These are phyloP conservation scores for Isabelozyma gotoi DNA, from an alignment of 805 yeast genomes.

Conservation along the genomic window DNA sequence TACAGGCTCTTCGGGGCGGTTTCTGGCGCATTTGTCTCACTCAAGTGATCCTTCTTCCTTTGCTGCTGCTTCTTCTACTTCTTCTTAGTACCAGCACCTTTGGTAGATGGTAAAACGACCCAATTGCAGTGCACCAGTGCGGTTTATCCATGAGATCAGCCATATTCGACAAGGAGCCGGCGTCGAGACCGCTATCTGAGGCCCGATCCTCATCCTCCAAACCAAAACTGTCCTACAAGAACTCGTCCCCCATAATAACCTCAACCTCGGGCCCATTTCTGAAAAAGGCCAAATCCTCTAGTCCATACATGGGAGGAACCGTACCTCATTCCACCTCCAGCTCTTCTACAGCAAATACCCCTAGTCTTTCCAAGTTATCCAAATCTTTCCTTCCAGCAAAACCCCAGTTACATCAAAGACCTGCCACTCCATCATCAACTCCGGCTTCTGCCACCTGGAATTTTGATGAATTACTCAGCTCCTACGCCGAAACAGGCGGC, in stretches of 20 bases:
- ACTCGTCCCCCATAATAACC: neutral
- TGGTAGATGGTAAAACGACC: too few species aligned
- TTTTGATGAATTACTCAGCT: slow-evolving; percentile 35
- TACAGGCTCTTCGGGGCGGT: too few species aligned
- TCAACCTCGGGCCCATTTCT: neutral
- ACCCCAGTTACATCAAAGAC: neutral
- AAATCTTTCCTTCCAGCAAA: slow-evolving; percentile 1
- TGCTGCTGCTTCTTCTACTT: too few species aligned
- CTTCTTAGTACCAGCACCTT: too few species aligned
- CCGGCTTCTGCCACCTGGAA: slow-evolving; percentile 27
- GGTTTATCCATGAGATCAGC: slow-evolving; percentile 37
- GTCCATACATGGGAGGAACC: slow-evolving; percentile 14
- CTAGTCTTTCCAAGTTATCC: neutral
- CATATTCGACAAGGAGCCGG: slow-evolving; percentile 21
- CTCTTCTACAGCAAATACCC: neutral
- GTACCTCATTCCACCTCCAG: neutral
- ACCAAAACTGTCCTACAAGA: slow-evolving; percentile 1
- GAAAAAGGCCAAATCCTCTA: slow-evolving; percentile 13
- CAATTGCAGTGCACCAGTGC: too few species aligned
- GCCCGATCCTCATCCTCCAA: neutral
- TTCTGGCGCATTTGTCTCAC: too few species aligned
- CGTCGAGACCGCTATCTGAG: slow-evolving; percentile 2
- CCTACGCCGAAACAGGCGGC: slow-evolving; percentile 29
- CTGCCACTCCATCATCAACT: neutral
- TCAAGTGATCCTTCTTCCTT: too few species aligned